Percentiles rank a stretch among this genome's conserved stretches.
Conservation (phyloP, 1,139 yeast species). For the Magnusiomyces paraingens region DNA sequence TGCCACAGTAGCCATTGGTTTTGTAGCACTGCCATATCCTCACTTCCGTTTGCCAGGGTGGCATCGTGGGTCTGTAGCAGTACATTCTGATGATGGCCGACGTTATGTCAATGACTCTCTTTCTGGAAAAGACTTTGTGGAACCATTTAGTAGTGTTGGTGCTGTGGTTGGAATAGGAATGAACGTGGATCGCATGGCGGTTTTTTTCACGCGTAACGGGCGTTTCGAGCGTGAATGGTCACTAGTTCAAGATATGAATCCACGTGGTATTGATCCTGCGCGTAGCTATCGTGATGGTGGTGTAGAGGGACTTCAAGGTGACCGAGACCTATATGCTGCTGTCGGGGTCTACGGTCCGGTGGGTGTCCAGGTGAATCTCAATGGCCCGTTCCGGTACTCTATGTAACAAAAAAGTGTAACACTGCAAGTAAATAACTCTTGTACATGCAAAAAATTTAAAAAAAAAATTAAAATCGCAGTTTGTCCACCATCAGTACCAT, state of each 20-base stretch:
- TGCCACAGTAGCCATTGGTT: conserved; percentile 27
- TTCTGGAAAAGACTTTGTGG: conserved; percentile 23
- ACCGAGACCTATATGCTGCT: conserved; percentile 26
- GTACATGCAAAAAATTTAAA: too few species aligned
- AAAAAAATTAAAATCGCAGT: too few species aligned
- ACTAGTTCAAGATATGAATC: conserved; percentile 18
- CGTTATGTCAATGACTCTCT: conserved; percentile 27
- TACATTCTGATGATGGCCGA: conserved; percentile 30
- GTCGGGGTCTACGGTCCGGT: conserved; percentile 28
- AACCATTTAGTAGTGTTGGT: conserved; percentile 20
- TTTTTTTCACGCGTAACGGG: conserved; percentile 23
- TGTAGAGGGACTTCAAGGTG: conserved; percentile 24
- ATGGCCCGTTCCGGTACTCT: conserved; percentile 6
- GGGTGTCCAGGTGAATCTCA: conserved; percentile 25
- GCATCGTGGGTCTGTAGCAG: conserved; percentile 29
- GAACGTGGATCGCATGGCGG: conserved; percentile 21
- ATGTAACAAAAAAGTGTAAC: too few species aligned
- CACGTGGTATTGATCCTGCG: conserved; percentile 19
- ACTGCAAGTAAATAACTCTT: too few species aligned
- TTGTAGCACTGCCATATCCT: conserved; percentile 27
- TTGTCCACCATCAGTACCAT: too few species aligned
- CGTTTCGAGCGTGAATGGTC: conserved; percentile 23
- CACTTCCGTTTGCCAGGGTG: conserved; percentile 29
- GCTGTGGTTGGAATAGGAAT: conserved; percentile 28
- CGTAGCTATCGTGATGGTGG: conserved; percentile 22